These are phyloP conservation scores for Chalciporus piperatoides DNA, from an alignment of 1,284 basidiomycete species.

Conservation along the genomic window DNA sequence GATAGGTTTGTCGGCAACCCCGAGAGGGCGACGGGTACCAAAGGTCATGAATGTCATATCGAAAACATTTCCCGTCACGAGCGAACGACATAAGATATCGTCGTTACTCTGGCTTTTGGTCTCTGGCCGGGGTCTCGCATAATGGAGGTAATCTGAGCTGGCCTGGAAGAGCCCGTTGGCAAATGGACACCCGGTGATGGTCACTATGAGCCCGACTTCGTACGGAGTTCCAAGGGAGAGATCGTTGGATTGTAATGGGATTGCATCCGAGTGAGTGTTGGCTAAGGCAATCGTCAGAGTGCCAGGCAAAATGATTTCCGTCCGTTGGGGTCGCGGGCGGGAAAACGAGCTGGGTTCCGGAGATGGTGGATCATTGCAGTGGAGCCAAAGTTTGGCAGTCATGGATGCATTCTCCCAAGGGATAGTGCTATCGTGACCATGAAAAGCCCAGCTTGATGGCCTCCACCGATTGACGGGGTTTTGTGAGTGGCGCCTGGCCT, in stretches of 20 bases:
- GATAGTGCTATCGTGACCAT: not conserved
- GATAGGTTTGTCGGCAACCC: not conserved
- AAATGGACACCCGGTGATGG: constrained; percentile 17
- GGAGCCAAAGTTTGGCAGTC: constrained; percentile 14
- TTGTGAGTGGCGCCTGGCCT: no score
- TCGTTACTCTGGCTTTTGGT: constrained; percentile 11
- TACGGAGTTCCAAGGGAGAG: not conserved
- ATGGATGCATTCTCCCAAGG: constrained; percentile 19
- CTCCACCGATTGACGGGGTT: constrained; percentile 9
- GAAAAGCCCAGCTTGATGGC: constrained; percentile 16
- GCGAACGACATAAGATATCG: constrained; percentile 16
- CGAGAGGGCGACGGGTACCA: constrained; percentile 1
- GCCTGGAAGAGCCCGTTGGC: constrained; percentile 16
- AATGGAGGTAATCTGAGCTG: not conserved
- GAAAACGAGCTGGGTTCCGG: no score
- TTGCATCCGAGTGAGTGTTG: not conserved
- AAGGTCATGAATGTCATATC: constrained; percentile 21
- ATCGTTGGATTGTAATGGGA: not conserved
- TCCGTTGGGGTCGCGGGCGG: not conserved
- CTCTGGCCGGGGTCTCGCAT: not conserved
- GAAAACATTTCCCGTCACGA: constrained; percentile 22
- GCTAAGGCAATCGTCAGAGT: constrained; percentile 8
- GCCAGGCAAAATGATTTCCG: not conserved
- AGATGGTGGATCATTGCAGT: not conserved
- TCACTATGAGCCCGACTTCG: constrained; percentile 16